A percentile compares a stretch with the other conserved stretches of the same genome.
Conservation (phyloP, 495 filamentous ascomycete species). For the Apiosordaria backusii region DNA sequence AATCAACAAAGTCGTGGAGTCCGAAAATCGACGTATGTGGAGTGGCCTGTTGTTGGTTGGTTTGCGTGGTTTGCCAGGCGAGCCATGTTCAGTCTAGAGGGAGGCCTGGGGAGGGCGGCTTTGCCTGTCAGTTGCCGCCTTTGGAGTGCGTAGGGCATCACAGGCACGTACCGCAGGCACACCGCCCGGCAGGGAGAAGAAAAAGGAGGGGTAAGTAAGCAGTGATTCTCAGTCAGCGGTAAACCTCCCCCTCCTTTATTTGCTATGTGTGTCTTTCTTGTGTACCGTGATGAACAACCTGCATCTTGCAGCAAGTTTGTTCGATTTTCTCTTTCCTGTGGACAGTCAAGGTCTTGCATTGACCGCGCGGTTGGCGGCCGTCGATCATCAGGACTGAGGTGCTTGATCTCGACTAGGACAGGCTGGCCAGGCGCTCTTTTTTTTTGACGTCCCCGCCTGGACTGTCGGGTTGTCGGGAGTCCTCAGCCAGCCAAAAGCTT, state of each 20-base stretch:
- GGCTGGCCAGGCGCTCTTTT: slow-evolving; percentile 14
- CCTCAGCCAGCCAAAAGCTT: slow-evolving; percentile 2
- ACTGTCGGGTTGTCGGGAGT: not conserved
- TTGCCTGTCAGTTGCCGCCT: not conserved
- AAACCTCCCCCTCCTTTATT: not conserved
- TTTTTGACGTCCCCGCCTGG: slow-evolving; percentile 6
- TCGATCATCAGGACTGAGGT: slow-evolving; percentile 9
- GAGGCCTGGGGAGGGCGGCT: not conserved
- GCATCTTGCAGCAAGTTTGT: not conserved
- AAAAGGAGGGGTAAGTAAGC: not conserved
- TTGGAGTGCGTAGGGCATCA: not conserved
- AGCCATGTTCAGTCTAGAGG: too few relatives aligned
- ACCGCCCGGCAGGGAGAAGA: not conserved
- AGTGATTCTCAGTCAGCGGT: not conserved
- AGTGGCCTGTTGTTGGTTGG: not conserved
- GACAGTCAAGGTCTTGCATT: slow-evolving; percentile 13
- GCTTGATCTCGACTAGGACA: slow-evolving; percentile 4
- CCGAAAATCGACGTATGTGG: too few relatives aligned
- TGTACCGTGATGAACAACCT: slow-evolving; percentile 1
- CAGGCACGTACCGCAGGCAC: not conserved
- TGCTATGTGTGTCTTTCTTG: not conserved
- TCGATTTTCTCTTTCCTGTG: not conserved
- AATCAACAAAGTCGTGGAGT: not conserved
- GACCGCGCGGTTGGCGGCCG: slow-evolving; percentile 20
- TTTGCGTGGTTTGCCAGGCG: not conserved